Conservation (phyloP, 371 early-diverging fungal species). For the Mucor saturninus region DNA sequence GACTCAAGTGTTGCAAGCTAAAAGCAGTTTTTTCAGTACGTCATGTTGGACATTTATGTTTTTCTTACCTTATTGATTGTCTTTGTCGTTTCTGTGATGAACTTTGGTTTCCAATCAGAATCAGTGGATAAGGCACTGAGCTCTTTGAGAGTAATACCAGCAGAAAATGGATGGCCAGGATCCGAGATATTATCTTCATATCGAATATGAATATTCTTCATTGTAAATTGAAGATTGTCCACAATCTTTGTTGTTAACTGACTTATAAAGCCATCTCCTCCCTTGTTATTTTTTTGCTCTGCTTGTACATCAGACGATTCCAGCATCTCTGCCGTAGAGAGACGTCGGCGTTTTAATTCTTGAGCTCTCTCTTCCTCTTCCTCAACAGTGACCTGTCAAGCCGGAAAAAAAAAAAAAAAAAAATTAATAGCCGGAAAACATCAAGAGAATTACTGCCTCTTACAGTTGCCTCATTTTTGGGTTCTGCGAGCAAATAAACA, state of each 20-base stretch:
- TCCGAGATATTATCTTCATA: conserved; percentile 79
- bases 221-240: conserved; percentile 87
- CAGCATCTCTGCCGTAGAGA: conserved; percentile 82
- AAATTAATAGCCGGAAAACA: no score
- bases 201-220: conserved; percentile 86
- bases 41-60: neutral
- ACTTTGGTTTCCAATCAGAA: conserved; percentile 72
- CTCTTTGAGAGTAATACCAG: conserved; percentile 79
- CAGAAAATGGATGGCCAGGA: conserved; percentile 71
- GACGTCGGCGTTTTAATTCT: conserved; percentile 78
- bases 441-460: neutral
- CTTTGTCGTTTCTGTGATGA: conserved; percentile 66
- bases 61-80: conserved; percentile 68
- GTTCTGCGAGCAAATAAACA: conserved; percentile 77
- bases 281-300: conserved; percentile 63
- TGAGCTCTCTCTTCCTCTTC: conserved; percentile 86
- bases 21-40: neutral
- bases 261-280: conserved; percentile 62
- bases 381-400: conserved; percentile 51
- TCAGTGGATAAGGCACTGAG: conserved; percentile 85
- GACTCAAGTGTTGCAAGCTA: conserved; percentile 70
- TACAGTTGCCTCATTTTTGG: conserved; percentile 63
- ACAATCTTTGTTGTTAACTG: conserved; percentile 83
- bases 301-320: conserved; percentile 34
- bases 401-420: no score